Evolutionary conservation across 176 grass and related monocot genomes (phyloP).

Genomic region (Oryza glaberrima): DNA sequence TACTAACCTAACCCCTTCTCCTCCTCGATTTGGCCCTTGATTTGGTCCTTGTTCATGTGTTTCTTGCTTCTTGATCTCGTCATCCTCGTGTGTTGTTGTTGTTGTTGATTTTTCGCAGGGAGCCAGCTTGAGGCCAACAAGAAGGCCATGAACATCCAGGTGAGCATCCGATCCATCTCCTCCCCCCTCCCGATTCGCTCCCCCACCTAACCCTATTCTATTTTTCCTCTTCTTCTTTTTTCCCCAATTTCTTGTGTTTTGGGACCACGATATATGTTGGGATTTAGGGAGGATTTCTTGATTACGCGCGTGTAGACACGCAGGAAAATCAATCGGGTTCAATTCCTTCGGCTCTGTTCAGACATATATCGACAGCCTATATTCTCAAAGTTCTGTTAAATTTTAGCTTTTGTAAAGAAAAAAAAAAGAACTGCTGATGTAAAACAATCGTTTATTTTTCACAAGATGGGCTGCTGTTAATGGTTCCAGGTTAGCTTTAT

Average conservation of each 20-base stretch:
- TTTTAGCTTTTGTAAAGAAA: background rate
- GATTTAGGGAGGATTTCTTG: background rate
- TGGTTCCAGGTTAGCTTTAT: too few species aligned
- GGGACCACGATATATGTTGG: background rate
- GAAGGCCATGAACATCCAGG: constrained; percentile 96
- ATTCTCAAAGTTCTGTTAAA: background rate
- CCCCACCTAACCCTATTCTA: background rate
- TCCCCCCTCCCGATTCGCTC: too few species aligned
- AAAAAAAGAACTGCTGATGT: too few species aligned
- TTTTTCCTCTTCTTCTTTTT: background rate
- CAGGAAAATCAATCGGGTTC: background rate
- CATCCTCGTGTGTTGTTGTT: background rate
- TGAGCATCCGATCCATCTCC: background rate
- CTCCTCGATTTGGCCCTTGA: constrained; percentile 22
- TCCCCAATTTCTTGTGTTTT: background rate
- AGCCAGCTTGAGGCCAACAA: constrained; percentile 88
- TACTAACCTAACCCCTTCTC: too few species aligned
- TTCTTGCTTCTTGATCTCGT: constrained; percentile 25
- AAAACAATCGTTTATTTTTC: background rate
- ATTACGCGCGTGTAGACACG: background rate
- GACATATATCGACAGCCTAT: background rate
- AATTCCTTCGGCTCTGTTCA: background rate
- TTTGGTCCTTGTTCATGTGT: background rate
- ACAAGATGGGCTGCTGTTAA: constrained; percentile 2
- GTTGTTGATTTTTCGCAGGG: constrained; percentile 27